Base-by-base conservation (phyloP, 2,329 filamentous ascomycete species). In the Calonectria naviculata region DNA sequence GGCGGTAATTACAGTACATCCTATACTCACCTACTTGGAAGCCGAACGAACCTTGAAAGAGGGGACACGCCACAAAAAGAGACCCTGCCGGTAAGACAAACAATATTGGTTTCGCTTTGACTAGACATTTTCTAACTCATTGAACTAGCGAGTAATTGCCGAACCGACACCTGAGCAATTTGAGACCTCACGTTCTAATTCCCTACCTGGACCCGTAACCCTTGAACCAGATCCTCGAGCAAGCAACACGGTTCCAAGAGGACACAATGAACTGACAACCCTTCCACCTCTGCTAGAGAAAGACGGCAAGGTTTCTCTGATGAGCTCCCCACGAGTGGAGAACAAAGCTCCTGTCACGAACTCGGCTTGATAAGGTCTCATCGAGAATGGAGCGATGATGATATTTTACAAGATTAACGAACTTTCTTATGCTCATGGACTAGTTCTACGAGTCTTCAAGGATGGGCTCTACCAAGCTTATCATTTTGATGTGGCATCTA, bases 251-350 rank as follows among this genome's bases (percentile, higher is more conserved):
- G 34, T 46, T 13, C 41, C 24, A 19, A 38, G 62, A 60, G 47
- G 46, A 8, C 38, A 42, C 24, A 15, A 26, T 24, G 54, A 63
- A 21, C 61, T 56, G 17, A 67, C 67, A 6, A 67, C 47, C 13
- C 64, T 72, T 26, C 62, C 70, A 28, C 73, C 71, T 41, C 52
- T 66, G 9, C 47, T 69, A 1, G 49, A 58, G 58, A 34, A n/a
- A 15, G 65, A 69, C 5, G 36, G 46, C 24, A 47, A 68, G 8
- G 19, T 26, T 28, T 24, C 26, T 7, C 15, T 60, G 12, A 46
- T 70, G 44, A 47, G 46, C 2, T 42, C 61, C 38, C 26, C 46
- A 17, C 41, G 58, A 12, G 47, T 65, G n/a, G 60, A 71, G n/a
- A 42, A 54, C 8, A 58, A 71, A 21, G 41, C 71, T 19, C 46